These are phyloP conservation scores for Cercospora brassicicola DNA, from an alignment of 2,329 filamentous ascomycete species.

Conservation along the genomic window DNA sequence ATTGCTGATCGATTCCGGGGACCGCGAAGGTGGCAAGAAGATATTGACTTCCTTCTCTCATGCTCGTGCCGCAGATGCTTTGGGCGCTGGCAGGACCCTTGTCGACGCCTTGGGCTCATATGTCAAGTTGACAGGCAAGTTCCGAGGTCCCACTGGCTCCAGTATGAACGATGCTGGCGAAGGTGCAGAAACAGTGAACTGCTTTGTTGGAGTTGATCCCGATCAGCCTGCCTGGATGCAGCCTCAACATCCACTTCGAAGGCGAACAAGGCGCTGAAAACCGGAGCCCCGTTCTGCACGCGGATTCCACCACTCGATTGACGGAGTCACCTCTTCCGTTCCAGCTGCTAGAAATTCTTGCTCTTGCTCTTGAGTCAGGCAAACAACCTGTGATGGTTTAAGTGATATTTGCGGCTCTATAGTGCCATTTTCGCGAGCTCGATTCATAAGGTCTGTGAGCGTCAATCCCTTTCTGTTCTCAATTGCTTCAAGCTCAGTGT, in stretches of 20 bases:
- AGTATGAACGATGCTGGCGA: constrained; percentile 39
- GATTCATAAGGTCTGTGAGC: neutral
- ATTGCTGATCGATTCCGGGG: constrained; percentile 18
- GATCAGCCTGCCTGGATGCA: constrained; percentile 29
- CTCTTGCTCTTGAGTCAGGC: neutral
- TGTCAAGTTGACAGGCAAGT: constrained; percentile 9
- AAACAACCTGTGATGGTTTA: neutral
- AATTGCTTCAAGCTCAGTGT: neutral
- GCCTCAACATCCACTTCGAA: constrained; percentile 18
- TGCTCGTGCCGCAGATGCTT: constrained; percentile 17
- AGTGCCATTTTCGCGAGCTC: neutral
- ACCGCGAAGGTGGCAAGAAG: constrained; percentile 22
- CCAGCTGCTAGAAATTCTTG: neutral
- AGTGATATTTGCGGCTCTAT: neutral
- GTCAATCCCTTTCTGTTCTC: neutral
- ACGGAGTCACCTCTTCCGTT: neutral
- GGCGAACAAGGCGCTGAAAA: neutral
- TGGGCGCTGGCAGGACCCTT: constrained; percentile 18
- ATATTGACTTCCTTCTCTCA: constrained; percentile 25
- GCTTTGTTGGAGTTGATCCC: constrained; percentile 35
- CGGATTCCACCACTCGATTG: neutral
- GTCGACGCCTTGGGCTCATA: neutral
- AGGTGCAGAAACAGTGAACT: constrained; percentile 39
- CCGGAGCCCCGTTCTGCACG: neutral
- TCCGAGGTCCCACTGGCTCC: constrained; percentile 12